Evolutionary conservation across 495 filamentous ascomycete genomes (phyloP).

Genomic region (Talaromyces thailandensis): DNA sequence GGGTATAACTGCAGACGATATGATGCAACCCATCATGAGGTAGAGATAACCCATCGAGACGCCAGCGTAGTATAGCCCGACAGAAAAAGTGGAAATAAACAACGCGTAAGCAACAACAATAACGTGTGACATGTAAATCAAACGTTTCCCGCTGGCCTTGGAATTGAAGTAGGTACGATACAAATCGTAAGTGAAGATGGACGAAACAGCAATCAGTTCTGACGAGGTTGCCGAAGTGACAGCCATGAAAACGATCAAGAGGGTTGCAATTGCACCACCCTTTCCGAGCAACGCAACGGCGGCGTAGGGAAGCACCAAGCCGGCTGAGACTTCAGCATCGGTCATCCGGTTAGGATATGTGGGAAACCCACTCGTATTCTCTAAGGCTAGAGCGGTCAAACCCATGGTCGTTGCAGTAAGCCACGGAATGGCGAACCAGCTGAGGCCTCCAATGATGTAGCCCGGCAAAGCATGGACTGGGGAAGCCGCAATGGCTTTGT

Average conservation of each 20-base stretch:
- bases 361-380: no score
- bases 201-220: constrained; percentile 86
- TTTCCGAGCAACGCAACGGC: constrained; percentile 86
- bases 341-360: constrained; percentile 66
- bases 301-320: constrained; percentile 80
- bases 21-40: constrained; percentile 86
- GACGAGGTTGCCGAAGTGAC: constrained; percentile 88
- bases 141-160: constrained; percentile 56
- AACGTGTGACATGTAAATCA: constrained; percentile 80
- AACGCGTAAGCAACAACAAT: constrained; percentile 69
- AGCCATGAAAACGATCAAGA: constrained; percentile 91
- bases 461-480: constrained; percentile 86
- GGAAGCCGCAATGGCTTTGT: constrained; percentile 85
- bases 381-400: constrained; percentile 72
- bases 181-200: constrained; percentile 89
- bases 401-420: constrained; percentile 89
- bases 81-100: constrained; percentile 76
- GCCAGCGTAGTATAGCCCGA: constrained; percentile 63
- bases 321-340: constrained; percentile 68
- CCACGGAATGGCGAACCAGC: constrained; percentile 97
- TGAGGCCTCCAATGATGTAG: constrained; percentile 82
- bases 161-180: constrained; percentile 57
- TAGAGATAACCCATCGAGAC: constrained; percentile 72
- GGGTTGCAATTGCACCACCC: constrained; percentile 74
- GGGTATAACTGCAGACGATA: constrained; percentile 76